phyloP scores from a whole-genome alignment of 768 basidiomycete species.

The Termitomyces sp. region DNA sequence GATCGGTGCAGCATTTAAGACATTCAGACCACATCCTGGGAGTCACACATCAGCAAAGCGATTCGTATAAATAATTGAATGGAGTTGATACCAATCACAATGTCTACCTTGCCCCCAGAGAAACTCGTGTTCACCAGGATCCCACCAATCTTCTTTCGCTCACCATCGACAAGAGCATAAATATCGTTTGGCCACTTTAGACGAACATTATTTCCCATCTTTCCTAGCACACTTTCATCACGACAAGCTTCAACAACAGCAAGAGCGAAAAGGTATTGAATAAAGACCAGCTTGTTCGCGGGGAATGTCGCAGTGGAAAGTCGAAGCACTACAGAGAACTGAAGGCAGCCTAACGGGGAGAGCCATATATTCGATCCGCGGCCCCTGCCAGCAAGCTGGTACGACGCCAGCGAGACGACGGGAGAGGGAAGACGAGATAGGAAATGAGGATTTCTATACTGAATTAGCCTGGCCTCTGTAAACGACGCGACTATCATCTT shows the following conservation, averaged over 20 bases:
- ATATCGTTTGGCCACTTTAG: conserved; percentile 99
- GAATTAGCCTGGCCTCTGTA: background rate
- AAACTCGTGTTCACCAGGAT: conserved; percentile 89
- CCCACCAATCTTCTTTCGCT: conserved; percentile 81
- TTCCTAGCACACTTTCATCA: conserved; percentile 47
- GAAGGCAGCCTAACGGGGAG: conserved; percentile 85
- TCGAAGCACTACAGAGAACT: conserved; percentile 73
- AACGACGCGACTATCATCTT: conserved; percentile 19
- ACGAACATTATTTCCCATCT: conserved; percentile 49
- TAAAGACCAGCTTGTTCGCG: conserved; percentile 72
- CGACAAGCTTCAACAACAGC: conserved; percentile 87
- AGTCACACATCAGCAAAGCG: background rate
- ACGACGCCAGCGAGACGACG: conserved; percentile 76
- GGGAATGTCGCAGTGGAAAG: conserved; percentile 46
- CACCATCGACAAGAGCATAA: conserved; percentile 58
- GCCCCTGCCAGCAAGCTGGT: conserved; percentile 84
- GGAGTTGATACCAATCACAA: conserved; percentile 36
- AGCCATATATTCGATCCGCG: conserved; percentile 90
- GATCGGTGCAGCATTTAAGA: conserved; percentile 77
- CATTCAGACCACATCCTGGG: conserved; percentile 85
- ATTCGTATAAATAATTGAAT: background rate
- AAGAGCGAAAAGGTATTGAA: conserved; percentile 89
- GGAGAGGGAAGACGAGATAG: conserved; percentile 68
- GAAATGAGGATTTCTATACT: conserved; percentile 66
- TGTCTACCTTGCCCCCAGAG: conserved; percentile 58